A percentile compares a stretch with the other conserved stretches of the same genome.
phyloP scores from a whole-genome alignment of 495 filamentous ascomycete species.

The Talaromyces thailandensis region DNA sequence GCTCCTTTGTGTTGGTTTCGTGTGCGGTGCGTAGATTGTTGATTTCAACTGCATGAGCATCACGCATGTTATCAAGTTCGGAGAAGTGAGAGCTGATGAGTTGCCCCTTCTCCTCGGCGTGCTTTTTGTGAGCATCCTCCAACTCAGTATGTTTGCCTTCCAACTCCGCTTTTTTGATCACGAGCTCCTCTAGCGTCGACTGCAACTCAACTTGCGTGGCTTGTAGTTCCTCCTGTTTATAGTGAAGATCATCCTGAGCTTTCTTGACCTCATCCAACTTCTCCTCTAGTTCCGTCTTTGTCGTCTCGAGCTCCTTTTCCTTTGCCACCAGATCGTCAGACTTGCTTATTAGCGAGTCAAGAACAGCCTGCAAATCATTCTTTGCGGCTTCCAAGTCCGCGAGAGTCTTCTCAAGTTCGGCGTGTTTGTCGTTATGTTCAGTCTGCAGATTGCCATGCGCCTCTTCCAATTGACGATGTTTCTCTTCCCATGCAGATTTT shows the following conservation, averaged over 20 bases:
- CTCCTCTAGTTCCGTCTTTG: constrained; percentile 5
- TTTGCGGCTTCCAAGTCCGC: constrained; percentile 27
- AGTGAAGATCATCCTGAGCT: constrained; percentile 5
- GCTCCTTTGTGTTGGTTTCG: not conserved
- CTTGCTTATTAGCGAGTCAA: constrained; percentile 17
- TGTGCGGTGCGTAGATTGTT: not conserved
- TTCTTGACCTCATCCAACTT: constrained; percentile 3
- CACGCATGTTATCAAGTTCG: constrained; percentile 3
- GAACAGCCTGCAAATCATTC: constrained; percentile 15
- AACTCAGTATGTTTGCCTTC: not conserved
- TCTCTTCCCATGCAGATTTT: constrained; percentile 33
- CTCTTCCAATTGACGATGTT: constrained; percentile 34
- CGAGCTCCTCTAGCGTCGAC: constrained; percentile 6
- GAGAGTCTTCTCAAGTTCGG: constrained; percentile 25
- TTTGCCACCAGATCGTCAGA: constrained; percentile 24
- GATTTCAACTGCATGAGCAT: not conserved
- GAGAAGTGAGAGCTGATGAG: constrained; percentile 2
- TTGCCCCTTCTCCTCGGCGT: constrained; percentile 23
- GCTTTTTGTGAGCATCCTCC: constrained; percentile 12
- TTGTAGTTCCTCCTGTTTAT: constrained; percentile 3
- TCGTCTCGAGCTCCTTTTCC: constrained; percentile 8
- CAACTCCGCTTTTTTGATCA: not conserved
- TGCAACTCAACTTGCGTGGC: constrained; percentile 3
- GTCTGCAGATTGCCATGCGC: constrained; percentile 26
- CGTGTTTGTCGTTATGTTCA: constrained; percentile 24